Conservation (phyloP, 129 eudicot genomes). For the Flaveria linearis region DNA sequence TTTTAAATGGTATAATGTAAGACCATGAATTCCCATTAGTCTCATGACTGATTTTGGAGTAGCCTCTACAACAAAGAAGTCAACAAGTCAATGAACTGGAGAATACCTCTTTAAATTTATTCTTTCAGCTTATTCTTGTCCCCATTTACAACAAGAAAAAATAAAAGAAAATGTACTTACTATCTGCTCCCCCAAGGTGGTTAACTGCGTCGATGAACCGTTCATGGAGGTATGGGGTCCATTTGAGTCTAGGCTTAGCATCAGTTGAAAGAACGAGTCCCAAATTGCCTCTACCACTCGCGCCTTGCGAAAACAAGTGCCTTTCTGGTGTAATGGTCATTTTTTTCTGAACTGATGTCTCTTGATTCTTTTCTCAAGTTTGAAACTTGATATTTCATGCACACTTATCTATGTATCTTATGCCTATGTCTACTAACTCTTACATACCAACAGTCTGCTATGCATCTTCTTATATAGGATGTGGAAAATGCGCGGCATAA, state of each 20-base stretch:
- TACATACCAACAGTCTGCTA: conserved; percentile 34
- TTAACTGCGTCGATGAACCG: conserved; percentile 89
- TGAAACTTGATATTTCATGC: conserved; percentile 30
- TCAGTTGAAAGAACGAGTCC: conserved; percentile 94
- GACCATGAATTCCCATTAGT: conserved; percentile 95
- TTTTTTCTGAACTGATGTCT: conserved; percentile 40
- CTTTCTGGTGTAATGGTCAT: conserved; percentile 60
- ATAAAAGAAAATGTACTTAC: conserved; percentile 43
- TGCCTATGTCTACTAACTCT: conserved; percentile 32
- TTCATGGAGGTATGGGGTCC: conserved; percentile 94
- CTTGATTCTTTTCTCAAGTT: conserved; percentile 28
- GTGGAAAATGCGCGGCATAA: conserved; percentile 28
- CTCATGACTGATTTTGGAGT: conserved; percentile 95
- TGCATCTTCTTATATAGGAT: conserved; percentile 47
- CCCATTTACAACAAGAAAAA: background rate
- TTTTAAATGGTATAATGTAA: conserved; percentile 89
- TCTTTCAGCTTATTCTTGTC: background rate
- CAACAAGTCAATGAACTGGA: conserved; percentile 16
- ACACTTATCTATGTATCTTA: conserved; percentile 42
- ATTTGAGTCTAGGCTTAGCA: conserved; percentile 94
- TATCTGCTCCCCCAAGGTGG: conserved; percentile 97
- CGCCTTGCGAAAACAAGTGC: conserved; percentile 70
- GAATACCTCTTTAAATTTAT: too few species aligned
- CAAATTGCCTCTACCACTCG: conserved; percentile 51
- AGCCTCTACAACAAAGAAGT: conserved; percentile 63